Evolutionary conservation across 192 early-diverging fungal genomes (phyloP).

Genomic region (Rhizophlyctis rosea): DNA sequence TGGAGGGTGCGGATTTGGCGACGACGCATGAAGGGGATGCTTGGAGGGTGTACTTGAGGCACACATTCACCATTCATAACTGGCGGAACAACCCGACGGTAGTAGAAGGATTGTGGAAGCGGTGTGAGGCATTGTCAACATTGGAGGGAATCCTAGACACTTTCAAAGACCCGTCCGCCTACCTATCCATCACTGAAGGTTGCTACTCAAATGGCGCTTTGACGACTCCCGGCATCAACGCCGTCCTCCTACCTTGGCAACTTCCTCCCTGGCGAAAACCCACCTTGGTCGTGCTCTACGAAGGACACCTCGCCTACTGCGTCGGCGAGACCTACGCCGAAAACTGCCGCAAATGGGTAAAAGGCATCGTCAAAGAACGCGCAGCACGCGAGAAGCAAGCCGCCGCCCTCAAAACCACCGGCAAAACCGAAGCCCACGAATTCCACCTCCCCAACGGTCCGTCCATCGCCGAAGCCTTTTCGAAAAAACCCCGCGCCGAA

Average conservation of each 20-base stretch:
- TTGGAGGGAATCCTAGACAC: slow-evolving; percentile 12
- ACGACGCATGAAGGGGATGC: slow-evolving; percentile 31
- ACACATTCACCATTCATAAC: slow-evolving; percentile 31
- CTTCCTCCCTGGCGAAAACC: slow-evolving; percentile 18
- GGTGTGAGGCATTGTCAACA: slow-evolving; percentile 13
- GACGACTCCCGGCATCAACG: slow-evolving; percentile 6
- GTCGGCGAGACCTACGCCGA: slow-evolving; percentile 27
- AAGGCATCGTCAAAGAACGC: slow-evolving; percentile 18
- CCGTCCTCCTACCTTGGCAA: slow-evolving; percentile 30
- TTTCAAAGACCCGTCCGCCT: slow-evolving; percentile 13
- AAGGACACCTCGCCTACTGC: slow-evolving; percentile 30
- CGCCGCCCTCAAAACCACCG: not conserved
- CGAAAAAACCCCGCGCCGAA: not conserved
- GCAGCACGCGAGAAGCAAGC: slow-evolving; percentile 1
- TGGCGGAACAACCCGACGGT: slow-evolving; percentile 3
- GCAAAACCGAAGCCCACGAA: too few species aligned
- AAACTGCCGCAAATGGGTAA: slow-evolving; percentile 27
- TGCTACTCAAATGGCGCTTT: slow-evolving; percentile 34
- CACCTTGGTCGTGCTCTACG: slow-evolving; percentile 14
- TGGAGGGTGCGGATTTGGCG: slow-evolving; percentile 20
- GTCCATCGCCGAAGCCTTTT: not conserved
- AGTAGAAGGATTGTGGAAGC: slow-evolving; percentile 23
- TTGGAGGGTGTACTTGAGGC: slow-evolving; percentile 28
- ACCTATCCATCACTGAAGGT: slow-evolving; percentile 24
- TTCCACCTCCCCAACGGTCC: too few species aligned